Evolutionary conservation across 495 filamentous ascomycete species (phyloP).

Genomic region (Talaromyces liani): DNA sequence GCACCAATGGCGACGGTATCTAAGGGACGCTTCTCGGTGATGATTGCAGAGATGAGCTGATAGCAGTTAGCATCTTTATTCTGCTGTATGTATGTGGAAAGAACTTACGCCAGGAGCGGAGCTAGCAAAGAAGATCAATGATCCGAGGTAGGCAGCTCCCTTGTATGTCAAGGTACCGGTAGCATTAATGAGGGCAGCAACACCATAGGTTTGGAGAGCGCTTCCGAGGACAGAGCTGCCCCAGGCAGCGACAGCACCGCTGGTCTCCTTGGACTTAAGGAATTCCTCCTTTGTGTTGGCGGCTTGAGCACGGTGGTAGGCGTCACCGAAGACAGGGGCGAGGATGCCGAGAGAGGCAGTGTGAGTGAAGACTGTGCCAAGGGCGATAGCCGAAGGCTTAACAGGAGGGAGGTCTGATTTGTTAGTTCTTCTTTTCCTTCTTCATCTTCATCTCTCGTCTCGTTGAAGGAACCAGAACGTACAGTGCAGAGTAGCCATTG

Average conservation of each 20-base stretch:
- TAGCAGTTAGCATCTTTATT: background rate
- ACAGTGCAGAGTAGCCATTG: conserved; percentile 60
- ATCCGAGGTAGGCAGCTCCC: conserved; percentile 89
- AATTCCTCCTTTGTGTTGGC: conserved; percentile 97
- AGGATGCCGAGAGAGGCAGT: conserved; percentile 72
- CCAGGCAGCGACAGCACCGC: conserved; percentile 80
- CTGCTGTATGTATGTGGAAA: background rate
- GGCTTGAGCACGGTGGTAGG: conserved; percentile 86
- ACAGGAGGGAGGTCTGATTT: conserved; percentile 79
- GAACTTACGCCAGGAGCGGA: conserved; percentile 75
- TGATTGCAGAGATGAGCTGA: conserved; percentile 76
- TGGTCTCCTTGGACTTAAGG: conserved; percentile 84
- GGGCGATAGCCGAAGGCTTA: conserved; percentile 94
- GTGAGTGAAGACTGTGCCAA: conserved; percentile 94
- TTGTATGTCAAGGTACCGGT: conserved; percentile 93
- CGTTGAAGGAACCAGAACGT: conserved; percentile 23
- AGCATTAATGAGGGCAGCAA: conserved; percentile 91
- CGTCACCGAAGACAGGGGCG: conserved; percentile 84
- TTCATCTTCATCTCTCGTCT: background rate
- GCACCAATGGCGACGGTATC: conserved; percentile 84
- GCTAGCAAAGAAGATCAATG: conserved; percentile 84
- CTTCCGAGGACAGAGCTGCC: conserved; percentile 85
- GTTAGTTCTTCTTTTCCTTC: background rate
- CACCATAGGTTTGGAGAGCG: conserved; percentile 85
- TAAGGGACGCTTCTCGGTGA: conserved; percentile 83